Conservation (phyloP, 805 yeast genomes). For the Jamesozyma rosinii region DNA sequence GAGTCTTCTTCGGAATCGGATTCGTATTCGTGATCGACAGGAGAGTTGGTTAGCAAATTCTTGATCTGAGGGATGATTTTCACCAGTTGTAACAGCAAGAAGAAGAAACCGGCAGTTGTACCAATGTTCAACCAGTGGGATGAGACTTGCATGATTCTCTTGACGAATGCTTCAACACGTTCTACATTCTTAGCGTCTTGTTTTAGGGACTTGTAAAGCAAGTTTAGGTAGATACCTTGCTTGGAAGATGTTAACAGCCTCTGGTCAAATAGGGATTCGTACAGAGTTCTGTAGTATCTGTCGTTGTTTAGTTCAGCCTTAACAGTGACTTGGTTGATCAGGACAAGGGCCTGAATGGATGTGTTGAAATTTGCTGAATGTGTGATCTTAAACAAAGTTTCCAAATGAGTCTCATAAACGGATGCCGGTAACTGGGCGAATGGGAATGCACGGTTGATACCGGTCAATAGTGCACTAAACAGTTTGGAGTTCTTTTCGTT, state of each 20-base stretch:
- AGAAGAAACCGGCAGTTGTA: slow-evolving; percentile 75
- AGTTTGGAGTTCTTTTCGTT: slow-evolving; percentile 79
- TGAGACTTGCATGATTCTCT: slow-evolving; percentile 79
- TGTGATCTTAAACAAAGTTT: slow-evolving; percentile 79
- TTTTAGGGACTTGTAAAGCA: slow-evolving; percentile 75
- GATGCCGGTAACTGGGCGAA: slow-evolving; percentile 68
- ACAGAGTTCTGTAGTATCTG: slow-evolving; percentile 78
- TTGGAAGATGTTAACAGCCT: slow-evolving; percentile 81
- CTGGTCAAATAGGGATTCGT: slow-evolving; percentile 80
- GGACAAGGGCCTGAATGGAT: slow-evolving; percentile 80
- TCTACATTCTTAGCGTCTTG: slow-evolving; percentile 47
- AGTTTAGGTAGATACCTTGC: slow-evolving; percentile 82
- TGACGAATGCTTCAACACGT: slow-evolving; percentile 81
- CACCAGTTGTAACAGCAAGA: slow-evolving; percentile 58
- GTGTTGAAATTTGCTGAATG: slow-evolving; percentile 93
- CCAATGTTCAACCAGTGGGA: slow-evolving; percentile 83
- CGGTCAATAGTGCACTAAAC: slow-evolving; percentile 86
- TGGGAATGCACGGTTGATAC: slow-evolving; percentile 93
- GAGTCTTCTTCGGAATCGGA: slow-evolving; percentile 39
- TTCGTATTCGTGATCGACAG: slow-evolving; percentile 41
- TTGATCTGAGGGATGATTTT: slow-evolving; percentile 56
- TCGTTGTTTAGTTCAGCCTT: slow-evolving; percentile 49
- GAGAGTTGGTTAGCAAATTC: slow-evolving; percentile 50
- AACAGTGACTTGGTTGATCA: slow-evolving; percentile 70
- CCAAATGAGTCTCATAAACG: slow-evolving; percentile 64